phyloP scores from a whole-genome alignment of 2,329 filamentous ascomycete species.

The Penicillium nordicum region DNA sequence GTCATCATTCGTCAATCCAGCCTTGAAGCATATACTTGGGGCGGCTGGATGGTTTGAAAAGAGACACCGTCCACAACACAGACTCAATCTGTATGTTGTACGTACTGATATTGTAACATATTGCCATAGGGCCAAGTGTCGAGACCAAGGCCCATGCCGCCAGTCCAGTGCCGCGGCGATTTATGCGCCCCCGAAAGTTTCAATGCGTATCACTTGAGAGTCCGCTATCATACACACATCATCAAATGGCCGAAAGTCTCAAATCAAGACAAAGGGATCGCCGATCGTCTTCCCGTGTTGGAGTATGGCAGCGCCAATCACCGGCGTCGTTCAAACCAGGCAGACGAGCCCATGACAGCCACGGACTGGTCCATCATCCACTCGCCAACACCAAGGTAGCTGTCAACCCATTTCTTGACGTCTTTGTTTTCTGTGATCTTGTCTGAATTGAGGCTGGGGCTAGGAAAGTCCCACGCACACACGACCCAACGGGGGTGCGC shows the following conservation, averaged over 20 bases:
- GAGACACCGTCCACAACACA: background rate
- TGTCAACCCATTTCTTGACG: slow-evolving; percentile 82
- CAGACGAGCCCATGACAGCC: slow-evolving; percentile 79
- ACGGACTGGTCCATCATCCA: slow-evolving; percentile 98
- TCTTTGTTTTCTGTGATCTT: slow-evolving; percentile 79
- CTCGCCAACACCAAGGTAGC: slow-evolving; percentile 90
- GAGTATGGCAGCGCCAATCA: slow-evolving; percentile 40
- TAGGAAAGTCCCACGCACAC: slow-evolving; percentile 36
- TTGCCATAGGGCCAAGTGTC: background rate
- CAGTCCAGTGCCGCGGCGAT: background rate
- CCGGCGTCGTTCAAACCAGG: slow-evolving; percentile 87
- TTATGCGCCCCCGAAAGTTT: background rate
- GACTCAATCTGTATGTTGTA: slow-evolving; percentile 5
- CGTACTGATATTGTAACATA: slow-evolving; percentile 1
- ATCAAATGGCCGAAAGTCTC: slow-evolving; percentile 4
- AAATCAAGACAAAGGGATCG: slow-evolving; percentile 5
- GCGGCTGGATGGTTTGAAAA: background rate
- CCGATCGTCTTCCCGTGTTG: background rate
- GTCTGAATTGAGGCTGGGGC: slow-evolving; percentile 79
- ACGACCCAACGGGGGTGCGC: slow-evolving; percentile 28
- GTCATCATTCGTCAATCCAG: slow-evolving; percentile 21
- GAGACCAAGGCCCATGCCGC: background rate
- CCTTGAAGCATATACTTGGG: slow-evolving; percentile 1
- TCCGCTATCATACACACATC: slow-evolving; percentile 1
- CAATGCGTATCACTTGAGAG: background rate